phyloP scores from a whole-genome alignment of 176 grass and related monocot genomes.

The Canna indica region DNA sequence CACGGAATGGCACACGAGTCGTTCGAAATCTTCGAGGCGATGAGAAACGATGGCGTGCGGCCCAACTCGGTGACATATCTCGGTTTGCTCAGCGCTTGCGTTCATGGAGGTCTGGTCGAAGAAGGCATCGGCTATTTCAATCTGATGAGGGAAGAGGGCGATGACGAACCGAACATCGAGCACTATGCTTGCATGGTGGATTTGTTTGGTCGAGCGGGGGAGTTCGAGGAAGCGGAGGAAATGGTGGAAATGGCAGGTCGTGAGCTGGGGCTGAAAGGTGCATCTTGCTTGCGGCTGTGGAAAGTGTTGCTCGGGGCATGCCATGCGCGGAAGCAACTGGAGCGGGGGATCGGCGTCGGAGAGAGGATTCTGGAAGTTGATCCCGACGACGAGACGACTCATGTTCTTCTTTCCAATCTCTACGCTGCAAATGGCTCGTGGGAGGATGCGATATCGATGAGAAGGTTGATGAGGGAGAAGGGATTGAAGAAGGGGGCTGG shows the following conservation, averaged over 20 bases:
- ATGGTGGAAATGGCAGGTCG: neutral
- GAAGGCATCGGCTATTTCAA: conserved; percentile 9
- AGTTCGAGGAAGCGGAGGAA: neutral
- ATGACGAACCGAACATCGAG: neutral
- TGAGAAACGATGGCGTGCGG: neutral
- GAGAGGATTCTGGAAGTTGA: conserved; percentile 11
- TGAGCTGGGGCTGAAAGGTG: neutral
- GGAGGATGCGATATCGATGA: conserved; percentile 8
- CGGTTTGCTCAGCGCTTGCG: conserved; percentile 11
- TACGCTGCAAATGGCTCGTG: conserved; percentile 20
- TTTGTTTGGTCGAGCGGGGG: conserved; percentile 24
- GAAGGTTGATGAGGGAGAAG: conserved; percentile 6
- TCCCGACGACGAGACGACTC: conserved; percentile 5
- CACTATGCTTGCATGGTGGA: conserved; percentile 26
- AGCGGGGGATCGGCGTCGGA: conserved; percentile 3
- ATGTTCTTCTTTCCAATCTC: conserved; percentile 22
- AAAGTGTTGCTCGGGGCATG: conserved; percentile 23
- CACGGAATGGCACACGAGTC: conserved; percentile 7
- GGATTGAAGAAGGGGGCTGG: conserved; percentile 24
- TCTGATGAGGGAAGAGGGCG: neutral
- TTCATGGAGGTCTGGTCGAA: conserved; percentile 13
- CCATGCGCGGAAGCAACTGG: conserved; percentile 15
- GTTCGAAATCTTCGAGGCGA: neutral
- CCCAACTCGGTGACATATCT: conserved; percentile 17
- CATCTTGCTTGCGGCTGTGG: conserved; percentile 11